A percentile compares a stretch with the other conserved stretches of the same genome.
phyloP scores from a whole-genome alignment of 2,329 filamentous ascomycete genomes.

The Ophiostoma ulmi region DNA sequence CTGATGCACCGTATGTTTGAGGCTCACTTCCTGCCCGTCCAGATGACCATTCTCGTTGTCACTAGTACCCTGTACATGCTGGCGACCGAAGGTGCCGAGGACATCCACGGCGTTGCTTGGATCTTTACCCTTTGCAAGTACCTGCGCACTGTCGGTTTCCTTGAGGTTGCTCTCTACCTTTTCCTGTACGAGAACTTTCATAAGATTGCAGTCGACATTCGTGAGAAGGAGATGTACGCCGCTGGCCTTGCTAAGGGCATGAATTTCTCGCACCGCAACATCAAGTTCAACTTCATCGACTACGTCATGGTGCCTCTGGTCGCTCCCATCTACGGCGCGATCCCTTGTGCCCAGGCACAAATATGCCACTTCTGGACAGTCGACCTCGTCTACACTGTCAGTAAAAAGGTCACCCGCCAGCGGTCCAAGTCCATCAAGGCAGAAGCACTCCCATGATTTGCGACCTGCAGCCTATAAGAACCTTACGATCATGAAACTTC shows the following conservation, averaged over 20 bases:
- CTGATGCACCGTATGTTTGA: slow-evolving; percentile 66
- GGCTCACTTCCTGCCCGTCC: slow-evolving; percentile 65
- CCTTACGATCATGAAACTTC: background rate
- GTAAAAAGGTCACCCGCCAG: slow-evolving; percentile 59
- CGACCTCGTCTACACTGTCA: slow-evolving; percentile 65
- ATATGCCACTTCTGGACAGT: slow-evolving; percentile 66
- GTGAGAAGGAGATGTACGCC: slow-evolving; percentile 61
- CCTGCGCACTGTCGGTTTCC: slow-evolving; percentile 56
- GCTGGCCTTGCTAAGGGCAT: slow-evolving; percentile 61
- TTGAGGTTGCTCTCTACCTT: slow-evolving; percentile 59
- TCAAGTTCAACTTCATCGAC: slow-evolving; percentile 55
- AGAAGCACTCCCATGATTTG: slow-evolving; percentile 27
- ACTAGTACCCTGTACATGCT: slow-evolving; percentile 57
- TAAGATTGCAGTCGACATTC: slow-evolving; percentile 52
- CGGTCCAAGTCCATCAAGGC: slow-evolving; percentile 39
- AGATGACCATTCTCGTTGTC: slow-evolving; percentile 60
- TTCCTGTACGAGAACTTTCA: slow-evolving; percentile 66
- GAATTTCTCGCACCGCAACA: slow-evolving; percentile 56
- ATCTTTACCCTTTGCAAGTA: slow-evolving; percentile 56
- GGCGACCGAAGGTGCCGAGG: slow-evolving; percentile 46
- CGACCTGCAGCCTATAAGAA: slow-evolving; percentile 20
- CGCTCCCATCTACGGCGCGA: slow-evolving; percentile 61
- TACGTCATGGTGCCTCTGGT: slow-evolving; percentile 62
- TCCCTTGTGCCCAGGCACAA: slow-evolving; percentile 63
- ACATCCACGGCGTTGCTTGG: slow-evolving; percentile 52